Base-by-base conservation (phyloP, 306 rosid genomes). In the Casuarina cunninghamiana region DNA sequence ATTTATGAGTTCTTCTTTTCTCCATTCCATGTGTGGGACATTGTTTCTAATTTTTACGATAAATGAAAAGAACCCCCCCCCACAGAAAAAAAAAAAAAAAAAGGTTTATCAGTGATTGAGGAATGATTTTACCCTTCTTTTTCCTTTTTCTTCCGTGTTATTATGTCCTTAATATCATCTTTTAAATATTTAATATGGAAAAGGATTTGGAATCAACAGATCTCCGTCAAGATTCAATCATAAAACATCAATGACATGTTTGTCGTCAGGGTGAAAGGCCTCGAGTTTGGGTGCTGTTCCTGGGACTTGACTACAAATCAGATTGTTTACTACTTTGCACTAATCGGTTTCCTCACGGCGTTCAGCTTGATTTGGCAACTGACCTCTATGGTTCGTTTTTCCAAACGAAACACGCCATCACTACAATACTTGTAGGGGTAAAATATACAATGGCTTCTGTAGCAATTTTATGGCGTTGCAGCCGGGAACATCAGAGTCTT, bases 21-120 rank as follows among this genome's bases (percentile, higher is more conserved):
- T 53, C 44, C 70, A 69, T 74, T 69, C 83, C 83, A 74, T 72
- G 51, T 69, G 51, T 75, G 83, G 71, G 46, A 79, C 80, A 53
- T 53, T 50, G 71, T 51, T 74, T 53, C 39, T 75, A 44, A 5
- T 21, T 69, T 6, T 63, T 35, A 37, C 37, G 43, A 62, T 4
- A 35, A 53, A 62, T 63, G 43, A 61, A 12, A 42, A 63, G 7
- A 48, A 46, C 1, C 32, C 32, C 32, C 32, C 32, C 32, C 32
- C 32, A 26, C 32, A 26, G 32, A 26, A 0, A 21, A 11, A 45
- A 45, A 45, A 6, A 46, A 46, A 48, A 48, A 46, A 19, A 10
- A 74, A 2, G 32, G n/a, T 37, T 19, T 57, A 19, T 6, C 10
- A n/a, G 32, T 3, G 63, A 21, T 12, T 3, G 26, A 39, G 13